These are phyloP conservation scores for Ustulina deusta DNA, from an alignment of 2,329 filamentous ascomycete species.

Conservation along the genomic window DNA sequence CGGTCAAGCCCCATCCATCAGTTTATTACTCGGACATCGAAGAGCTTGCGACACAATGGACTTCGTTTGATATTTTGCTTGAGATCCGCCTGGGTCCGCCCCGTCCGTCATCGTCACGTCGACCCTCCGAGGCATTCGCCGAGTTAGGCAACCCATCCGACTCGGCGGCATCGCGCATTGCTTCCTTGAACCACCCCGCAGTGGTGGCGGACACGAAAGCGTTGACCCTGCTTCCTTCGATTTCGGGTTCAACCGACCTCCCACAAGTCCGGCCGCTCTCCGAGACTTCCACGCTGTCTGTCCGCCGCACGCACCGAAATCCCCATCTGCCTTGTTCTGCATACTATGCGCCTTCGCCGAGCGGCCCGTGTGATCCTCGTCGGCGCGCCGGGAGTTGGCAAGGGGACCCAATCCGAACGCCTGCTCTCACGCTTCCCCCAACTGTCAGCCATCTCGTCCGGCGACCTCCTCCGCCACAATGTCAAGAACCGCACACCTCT, in stretches of 20 bases:
- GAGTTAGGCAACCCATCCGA: background rate
- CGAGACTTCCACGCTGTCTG: conserved; percentile 9
- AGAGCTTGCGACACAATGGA: conserved; percentile 32
- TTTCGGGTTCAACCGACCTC: background rate
- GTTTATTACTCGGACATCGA: conserved; percentile 17
- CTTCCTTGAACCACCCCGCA: background rate
- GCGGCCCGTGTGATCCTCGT: conserved; percentile 95
- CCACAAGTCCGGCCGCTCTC: conserved; percentile 10
- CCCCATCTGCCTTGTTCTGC: conserved; percentile 30
- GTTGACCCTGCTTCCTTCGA: background rate
- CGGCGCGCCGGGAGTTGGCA: conserved; percentile 95
- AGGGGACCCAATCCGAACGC: conserved; percentile 94
- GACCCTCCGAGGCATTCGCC: conserved; percentile 16
- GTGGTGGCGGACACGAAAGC: background rate
- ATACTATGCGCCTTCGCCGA: conserved; percentile 74
- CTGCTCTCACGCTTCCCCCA: conserved; percentile 89
- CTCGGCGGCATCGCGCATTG: conserved; percentile 14
- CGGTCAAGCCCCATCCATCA: conserved; percentile 8
- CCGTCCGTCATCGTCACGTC: conserved; percentile 11
- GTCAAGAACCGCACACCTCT: conserved; percentile 88
- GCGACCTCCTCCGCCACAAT: conserved; percentile 91
- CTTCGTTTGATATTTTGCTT: conserved; percentile 17
- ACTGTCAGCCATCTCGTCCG: conserved; percentile 90
- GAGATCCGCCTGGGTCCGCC: conserved; percentile 33
- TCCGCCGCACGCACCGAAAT: conserved; percentile 28